phyloP scores from a whole-genome alignment of 1,284 basidiomycete species.

The Trichosporon coremiiforme region DNA sequence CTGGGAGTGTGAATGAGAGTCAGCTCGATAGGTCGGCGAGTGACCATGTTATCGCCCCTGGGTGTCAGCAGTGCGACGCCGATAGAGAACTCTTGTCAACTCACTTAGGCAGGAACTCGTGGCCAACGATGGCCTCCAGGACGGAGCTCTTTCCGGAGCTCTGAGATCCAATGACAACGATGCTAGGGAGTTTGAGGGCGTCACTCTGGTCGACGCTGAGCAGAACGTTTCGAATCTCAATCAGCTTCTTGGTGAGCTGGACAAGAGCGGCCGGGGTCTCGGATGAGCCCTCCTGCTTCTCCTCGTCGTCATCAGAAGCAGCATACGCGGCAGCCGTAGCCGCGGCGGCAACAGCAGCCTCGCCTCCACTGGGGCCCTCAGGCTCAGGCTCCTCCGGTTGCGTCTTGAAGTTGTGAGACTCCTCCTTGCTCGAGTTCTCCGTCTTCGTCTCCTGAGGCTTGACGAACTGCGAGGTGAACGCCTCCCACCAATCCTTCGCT shows the following conservation, averaged over 20 bases:
- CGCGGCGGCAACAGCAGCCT: conserved; percentile 28
- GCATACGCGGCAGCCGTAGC: conserved; percentile 30
- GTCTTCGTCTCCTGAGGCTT: not conserved
- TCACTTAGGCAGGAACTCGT: conserved; percentile 96
- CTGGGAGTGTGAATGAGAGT: conserved; percentile 89
- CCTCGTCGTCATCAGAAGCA: conserved; percentile 23
- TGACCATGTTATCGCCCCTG: conserved; percentile 99
- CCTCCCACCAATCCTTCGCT: conserved; percentile 49
- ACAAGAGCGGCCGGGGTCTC: conserved; percentile 62
- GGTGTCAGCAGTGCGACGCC: not conserved
- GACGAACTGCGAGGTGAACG: conserved; percentile 42
- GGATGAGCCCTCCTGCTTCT: conserved; percentile 21
- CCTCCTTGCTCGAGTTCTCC: conserved; percentile 17
- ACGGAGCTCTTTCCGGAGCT: conserved; percentile 98
- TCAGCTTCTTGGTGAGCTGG: conserved; percentile 91
- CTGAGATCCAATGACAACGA: conserved; percentile 97
- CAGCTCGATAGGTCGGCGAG: conserved; percentile 93
- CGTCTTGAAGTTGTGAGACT: conserved; percentile 11
- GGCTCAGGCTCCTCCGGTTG: conserved; percentile 37
- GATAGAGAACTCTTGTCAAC: conserved; percentile 41
- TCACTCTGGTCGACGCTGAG: conserved; percentile 95
- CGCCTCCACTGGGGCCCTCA: conserved; percentile 33
- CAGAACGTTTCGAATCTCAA: conserved; percentile 92
- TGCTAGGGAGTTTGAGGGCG: conserved; percentile 88
- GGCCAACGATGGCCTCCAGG: conserved; percentile 94